These are phyloP conservation scores for Colletotrichum incanum DNA, from an alignment of 2,329 filamentous ascomycete genomes.

Conservation along the genomic window DNA sequence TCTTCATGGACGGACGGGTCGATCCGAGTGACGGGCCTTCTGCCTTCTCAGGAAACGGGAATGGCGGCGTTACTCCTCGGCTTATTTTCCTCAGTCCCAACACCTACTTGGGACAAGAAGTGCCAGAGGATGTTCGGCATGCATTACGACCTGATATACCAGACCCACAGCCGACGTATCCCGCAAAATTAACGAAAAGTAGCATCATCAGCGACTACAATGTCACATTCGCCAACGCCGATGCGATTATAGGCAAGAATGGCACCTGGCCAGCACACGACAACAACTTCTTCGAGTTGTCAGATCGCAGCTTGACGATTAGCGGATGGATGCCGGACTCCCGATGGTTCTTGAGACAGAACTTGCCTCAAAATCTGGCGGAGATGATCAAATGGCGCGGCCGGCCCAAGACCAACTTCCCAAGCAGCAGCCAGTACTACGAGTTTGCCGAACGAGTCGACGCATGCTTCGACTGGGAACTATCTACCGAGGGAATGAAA, in stretches of 20 bases:
- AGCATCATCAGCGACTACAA: neutral
- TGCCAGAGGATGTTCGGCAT: slow-evolving; percentile 29
- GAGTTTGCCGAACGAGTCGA: slow-evolving; percentile 54
- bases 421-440: slow-evolving; percentile 42
- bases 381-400: slow-evolving; percentile 52
- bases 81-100: slow-evolving; percentile 59
- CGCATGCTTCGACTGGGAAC: slow-evolving; percentile 63
- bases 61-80: neutral
- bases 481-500: slow-evolving; percentile 54
- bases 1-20: slow-evolving; percentile 30
- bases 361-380: slow-evolving; percentile 51
- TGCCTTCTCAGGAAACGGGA: neutral
- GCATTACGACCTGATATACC: slow-evolving; percentile 4
- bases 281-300: slow-evolving; percentile 54
- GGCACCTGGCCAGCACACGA: slow-evolving; percentile 54
- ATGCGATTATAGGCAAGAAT: slow-evolving; percentile 46
- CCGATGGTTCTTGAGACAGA: slow-evolving; percentile 54
- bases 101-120: slow-evolving; percentile 54
- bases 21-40: neutral
- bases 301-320: slow-evolving; percentile 58
- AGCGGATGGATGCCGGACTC: slow-evolving; percentile 61
- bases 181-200: neutral
- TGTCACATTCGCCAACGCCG: slow-evolving; percentile 38
- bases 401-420: slow-evolving; percentile 4
- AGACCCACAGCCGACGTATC: slow-evolving; percentile 26